phyloP scores from a whole-genome alignment of 2,329 filamentous ascomycete genomes.

The Aspergillus fischeri region DNA sequence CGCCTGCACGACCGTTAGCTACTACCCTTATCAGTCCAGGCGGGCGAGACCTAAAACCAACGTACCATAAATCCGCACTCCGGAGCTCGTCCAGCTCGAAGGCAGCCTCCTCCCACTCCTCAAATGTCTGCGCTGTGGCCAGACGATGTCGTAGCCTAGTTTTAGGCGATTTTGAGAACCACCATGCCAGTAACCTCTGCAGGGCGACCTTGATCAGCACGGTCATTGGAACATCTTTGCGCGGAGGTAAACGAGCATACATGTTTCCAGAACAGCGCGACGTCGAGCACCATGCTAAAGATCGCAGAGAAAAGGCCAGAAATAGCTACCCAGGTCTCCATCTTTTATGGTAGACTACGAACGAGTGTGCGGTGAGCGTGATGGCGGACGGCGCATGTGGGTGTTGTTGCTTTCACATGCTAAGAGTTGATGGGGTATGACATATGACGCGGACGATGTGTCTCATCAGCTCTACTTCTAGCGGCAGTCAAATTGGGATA shows the following conservation, averaged over 20 bases:
- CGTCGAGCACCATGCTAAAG: slow-evolving; percentile 58
- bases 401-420: slow-evolving; percentile 15
- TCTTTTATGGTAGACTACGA: slow-evolving; percentile 7
- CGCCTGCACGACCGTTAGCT: slow-evolving; percentile 54
- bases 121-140: slow-evolving; percentile 64
- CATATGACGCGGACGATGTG: neutral
- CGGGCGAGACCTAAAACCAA: neutral
- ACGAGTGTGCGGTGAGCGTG: neutral
- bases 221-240: neutral
- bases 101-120: slow-evolving; percentile 84
- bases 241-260: slow-evolving; percentile 36
- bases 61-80: slow-evolving; percentile 75
- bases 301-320: slow-evolving; percentile 35
- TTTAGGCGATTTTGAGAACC: slow-evolving; percentile 59
- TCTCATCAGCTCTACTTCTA: neutral
- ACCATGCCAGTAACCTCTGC: slow-evolving; percentile 67
- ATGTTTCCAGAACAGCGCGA: slow-evolving; percentile 59
- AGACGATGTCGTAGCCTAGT: slow-evolving; percentile 64
- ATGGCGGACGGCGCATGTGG: slow-evolving; percentile 3
- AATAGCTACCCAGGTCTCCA: slow-evolving; percentile 22
- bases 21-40: too few species aligned
- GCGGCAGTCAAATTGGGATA: neutral
- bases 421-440: neutral
- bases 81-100: slow-evolving; percentile 75
- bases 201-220: neutral